A percentile compares a stretch with the other conserved stretches of the same genome.
Conservation (phyloP, 108 stramenopile genomes). For the Parmales sp. region DNA sequence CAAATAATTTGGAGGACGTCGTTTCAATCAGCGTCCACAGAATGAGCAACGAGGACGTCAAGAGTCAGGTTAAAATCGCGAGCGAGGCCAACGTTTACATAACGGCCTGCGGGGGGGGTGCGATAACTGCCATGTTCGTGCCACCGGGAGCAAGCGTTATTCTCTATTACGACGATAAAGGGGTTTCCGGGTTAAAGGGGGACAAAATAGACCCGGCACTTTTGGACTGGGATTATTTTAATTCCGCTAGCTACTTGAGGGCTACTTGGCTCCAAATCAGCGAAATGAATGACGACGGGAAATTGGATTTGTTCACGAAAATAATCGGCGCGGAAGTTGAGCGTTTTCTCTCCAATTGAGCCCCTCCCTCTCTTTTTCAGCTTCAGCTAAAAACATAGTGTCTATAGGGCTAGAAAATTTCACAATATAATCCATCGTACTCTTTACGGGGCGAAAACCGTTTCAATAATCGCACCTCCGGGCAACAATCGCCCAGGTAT, state of each 20-base stretch:
- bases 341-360: too few relatives aligned
- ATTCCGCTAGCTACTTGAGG: conserved; percentile 29
- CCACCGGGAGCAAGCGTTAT: conserved; percentile 34
- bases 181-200: conserved; percentile 21
- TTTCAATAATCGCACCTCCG: too few relatives aligned
- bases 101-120: conserved; percentile 43
- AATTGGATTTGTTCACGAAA: too few relatives aligned
- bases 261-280: conserved; percentile 50
- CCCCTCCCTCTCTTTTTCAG: too few relatives aligned
- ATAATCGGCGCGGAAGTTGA: too few relatives aligned
- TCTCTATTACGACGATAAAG: conserved; percentile 27
- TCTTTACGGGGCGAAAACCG: too few relatives aligned
- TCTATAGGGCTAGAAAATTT: too few relatives aligned
- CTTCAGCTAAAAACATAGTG: too few relatives aligned
- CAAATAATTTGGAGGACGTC: too few relatives aligned
- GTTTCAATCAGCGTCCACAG: background rate
- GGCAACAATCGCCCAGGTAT: too few relatives aligned
- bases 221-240: conserved; percentile 50
- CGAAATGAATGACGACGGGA: too few relatives aligned
- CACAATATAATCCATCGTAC: too few relatives aligned
- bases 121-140: conserved; percentile 45
- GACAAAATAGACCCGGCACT: conserved; percentile 25
- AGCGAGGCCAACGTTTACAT: conserved; percentile 32
- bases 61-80: conserved; percentile 30
- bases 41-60: conserved; percentile 18